These are phyloP conservation scores for Sugiyamaella neomexicana DNA, from an alignment of 1,139 yeast species.

Conservation along the genomic window DNA sequence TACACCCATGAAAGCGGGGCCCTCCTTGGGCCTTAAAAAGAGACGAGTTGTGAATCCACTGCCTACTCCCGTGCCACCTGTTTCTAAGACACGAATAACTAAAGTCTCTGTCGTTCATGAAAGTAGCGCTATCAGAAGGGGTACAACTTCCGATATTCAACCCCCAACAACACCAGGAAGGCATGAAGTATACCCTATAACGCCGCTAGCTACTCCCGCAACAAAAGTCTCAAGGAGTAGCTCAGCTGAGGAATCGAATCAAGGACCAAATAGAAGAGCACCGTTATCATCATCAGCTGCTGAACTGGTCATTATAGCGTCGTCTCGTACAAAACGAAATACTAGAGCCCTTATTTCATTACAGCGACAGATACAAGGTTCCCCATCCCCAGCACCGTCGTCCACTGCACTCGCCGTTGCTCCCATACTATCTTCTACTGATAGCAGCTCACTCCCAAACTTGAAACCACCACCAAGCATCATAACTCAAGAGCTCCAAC, in stretches of 20 bases:
- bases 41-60: background rate
- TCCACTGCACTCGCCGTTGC: background rate
- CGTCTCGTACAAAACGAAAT: constrained; percentile 3
- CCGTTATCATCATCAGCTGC: background rate
- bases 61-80: background rate
- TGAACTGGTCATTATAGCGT: background rate
- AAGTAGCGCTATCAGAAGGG: background rate
- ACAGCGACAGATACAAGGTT: background rate
- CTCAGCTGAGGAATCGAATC: background rate
- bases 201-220: no score
- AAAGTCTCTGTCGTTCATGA: background rate
- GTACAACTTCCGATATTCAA: background rate
- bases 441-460: background rate
- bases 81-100: no score
- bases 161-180: no score
- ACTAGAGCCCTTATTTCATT: constrained; percentile 8
- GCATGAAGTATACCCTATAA: no score
- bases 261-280: background rate
- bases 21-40: constrained; percentile 10
- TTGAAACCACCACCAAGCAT: background rate
- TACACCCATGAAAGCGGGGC: constrained; percentile 8
- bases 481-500: constrained; percentile 3
- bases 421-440: no score
- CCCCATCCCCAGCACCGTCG: background rate
- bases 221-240: background rate